Conservation (phyloP, 1,284 basidiomycete species). For the Termitomyces sp. region DNA sequence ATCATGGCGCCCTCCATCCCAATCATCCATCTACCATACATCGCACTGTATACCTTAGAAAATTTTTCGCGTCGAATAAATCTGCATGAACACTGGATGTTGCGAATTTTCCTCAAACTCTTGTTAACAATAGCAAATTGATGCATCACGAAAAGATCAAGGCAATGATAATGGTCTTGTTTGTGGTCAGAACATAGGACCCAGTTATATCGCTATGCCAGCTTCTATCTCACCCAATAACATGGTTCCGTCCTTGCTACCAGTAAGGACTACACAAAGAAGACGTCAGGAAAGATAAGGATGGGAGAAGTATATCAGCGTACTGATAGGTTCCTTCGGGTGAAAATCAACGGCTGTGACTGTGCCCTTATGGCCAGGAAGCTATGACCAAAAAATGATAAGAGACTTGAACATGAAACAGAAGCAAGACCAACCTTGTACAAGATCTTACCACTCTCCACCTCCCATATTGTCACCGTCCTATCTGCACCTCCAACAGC, state of each 20-base stretch:
- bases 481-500: constrained; percentile 79
- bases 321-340: constrained; percentile 88
- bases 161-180: neutral
- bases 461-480: constrained; percentile 91
- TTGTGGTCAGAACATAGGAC: neutral
- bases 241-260: constrained; percentile 87
- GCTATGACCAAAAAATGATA: constrained; percentile 32
- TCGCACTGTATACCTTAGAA: constrained; percentile 25
- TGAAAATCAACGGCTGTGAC: constrained; percentile 90
- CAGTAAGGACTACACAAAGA: constrained; percentile 61
- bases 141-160: neutral
- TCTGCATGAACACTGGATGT: neutral
- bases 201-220: constrained; percentile 30
- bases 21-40: constrained; percentile 10
- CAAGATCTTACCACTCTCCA: constrained; percentile 76
- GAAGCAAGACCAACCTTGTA: constrained; percentile 61
- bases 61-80: neutral
- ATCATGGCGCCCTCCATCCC: constrained; percentile 4
- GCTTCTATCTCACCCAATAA: constrained; percentile 84
- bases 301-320: constrained; percentile 22
- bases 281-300: constrained; percentile 1
- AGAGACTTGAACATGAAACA: neutral
- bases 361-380: constrained; percentile 92
- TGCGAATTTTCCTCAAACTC: neutral
- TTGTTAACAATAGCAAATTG: neutral